A percentile compares a stretch with the other conserved stretches of the same genome.
Evolutionary conservation across 2,329 filamentous ascomycete species (phyloP).

Genomic region (Elsinoe perseae): DNA sequence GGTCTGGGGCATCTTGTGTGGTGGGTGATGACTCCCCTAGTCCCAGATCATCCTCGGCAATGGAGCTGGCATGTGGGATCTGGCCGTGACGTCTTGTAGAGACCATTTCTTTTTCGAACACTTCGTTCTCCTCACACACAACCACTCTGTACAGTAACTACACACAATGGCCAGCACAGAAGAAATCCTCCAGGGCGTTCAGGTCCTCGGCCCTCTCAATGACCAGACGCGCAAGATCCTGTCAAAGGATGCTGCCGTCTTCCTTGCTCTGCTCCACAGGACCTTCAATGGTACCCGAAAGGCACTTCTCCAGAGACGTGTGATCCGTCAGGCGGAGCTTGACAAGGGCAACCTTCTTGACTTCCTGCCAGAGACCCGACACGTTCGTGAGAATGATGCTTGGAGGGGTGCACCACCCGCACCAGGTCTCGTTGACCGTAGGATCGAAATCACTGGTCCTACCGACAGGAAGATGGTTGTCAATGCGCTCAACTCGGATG

Average conservation of each 20-base stretch:
- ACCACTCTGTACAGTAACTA: neutral
- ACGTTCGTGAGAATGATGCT: conserved; percentile 86
- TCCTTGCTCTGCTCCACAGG: conserved; percentile 88
- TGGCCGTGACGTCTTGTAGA: conserved; percentile 7
- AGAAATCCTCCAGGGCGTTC: conserved; percentile 76
- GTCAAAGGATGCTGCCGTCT: conserved; percentile 80
- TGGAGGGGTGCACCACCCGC: conserved; percentile 92
- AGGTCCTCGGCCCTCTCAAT: conserved; percentile 71
- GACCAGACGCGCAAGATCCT: conserved; percentile 83
- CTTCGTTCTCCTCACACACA: neutral
- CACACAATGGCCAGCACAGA: conserved; percentile 38
- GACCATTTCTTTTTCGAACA: conserved; percentile 5
- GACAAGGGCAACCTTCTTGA: conserved; percentile 83
- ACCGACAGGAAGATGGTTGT: conserved; percentile 99
- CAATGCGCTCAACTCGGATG: conserved; percentile 89
- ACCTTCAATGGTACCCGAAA: conserved; percentile 90
- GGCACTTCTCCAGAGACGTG: conserved; percentile 76
- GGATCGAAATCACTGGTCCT: conserved; percentile 94
- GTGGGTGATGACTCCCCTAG: conserved; percentile 9
- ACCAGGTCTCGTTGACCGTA: conserved; percentile 83
- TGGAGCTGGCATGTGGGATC: conserved; percentile 11
- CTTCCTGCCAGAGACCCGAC: conserved; percentile 90
- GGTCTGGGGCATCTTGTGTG: neutral
- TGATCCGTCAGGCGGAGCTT: conserved; percentile 81
- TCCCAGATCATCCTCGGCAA: conserved; percentile 14